Conservation (phyloP, 169 alveolate genomes). For the Plasmodium fragile region DNA sequence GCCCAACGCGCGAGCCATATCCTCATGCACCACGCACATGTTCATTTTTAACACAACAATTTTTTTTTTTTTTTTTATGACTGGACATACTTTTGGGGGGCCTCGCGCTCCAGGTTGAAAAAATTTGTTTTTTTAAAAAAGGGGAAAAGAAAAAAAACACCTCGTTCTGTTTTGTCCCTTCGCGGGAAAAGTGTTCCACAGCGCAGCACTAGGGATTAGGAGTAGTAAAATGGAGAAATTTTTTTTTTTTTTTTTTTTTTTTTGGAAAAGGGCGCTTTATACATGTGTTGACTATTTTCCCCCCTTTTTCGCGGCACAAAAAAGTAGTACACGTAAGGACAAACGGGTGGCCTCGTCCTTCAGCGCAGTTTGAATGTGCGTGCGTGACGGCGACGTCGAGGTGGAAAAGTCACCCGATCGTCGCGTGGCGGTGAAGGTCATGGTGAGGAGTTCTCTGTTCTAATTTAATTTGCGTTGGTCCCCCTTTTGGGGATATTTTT, state of each 20-base stretch:
- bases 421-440: neutral
- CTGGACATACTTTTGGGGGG: neutral
- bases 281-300: neutral
- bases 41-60: neutral
- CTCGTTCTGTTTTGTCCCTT: neutral
- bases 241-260: neutral
- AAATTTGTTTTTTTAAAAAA: neutral
- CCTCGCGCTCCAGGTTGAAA: neutral
- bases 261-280: neutral
- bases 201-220: neutral
- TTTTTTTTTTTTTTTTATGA: neutral
- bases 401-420: neutral
- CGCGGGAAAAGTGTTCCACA: neutral
- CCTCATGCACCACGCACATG: neutral
- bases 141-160: neutral
- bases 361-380: neutral
- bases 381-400: neutral
- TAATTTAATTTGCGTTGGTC: neutral
- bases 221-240: neutral
- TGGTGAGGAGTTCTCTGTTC: neutral
- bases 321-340: neutral
- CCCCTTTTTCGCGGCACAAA: neutral
- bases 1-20: neutral
- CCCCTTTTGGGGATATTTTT: neutral
- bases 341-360: neutral